A percentile compares a stretch with the other conserved stretches of the same genome.
phyloP scores from a whole-genome alignment of 75 land plant species.

The Azolla pinnata region DNA sequence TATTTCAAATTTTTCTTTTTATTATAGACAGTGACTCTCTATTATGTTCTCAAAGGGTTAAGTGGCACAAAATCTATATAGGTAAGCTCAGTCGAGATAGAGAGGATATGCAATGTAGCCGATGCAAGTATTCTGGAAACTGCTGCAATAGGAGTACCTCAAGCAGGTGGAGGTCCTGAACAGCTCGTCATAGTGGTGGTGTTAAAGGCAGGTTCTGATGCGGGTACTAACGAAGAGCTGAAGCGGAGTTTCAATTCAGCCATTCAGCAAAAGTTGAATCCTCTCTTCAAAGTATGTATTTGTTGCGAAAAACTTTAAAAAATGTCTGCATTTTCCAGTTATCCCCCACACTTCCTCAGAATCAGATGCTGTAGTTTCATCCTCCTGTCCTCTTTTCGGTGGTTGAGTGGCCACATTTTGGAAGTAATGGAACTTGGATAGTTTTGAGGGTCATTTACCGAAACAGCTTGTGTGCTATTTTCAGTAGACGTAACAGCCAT shows the following conservation, averaged over 20 bases:
- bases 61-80: too few species aligned
- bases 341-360: too few species aligned
- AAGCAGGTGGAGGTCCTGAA: slow-evolving; percentile 81
- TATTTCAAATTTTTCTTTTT: background rate
- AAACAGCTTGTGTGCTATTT: too few species aligned
- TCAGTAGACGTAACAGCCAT: too few species aligned
- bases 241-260: slow-evolving; percentile 50
- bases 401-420: too few species aligned
- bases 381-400: background rate
- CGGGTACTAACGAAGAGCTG: slow-evolving; percentile 25
- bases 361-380: too few species aligned
- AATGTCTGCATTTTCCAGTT: background rate
- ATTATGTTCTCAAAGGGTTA: slow-evolving; percentile 1
- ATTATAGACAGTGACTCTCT: slow-evolving; percentile 8
- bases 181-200: slow-evolving; percentile 60
- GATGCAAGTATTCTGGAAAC: slow-evolving; percentile 67
- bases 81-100: slow-evolving; percentile 96
- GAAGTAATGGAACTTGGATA: too few species aligned
- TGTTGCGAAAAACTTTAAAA: background rate
- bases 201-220: slow-evolving; percentile 31
- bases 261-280: slow-evolving; percentile 75
- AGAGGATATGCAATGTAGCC: slow-evolving; percentile 70
- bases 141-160: slow-evolving; percentile 88
- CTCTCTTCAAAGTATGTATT: slow-evolving; percentile 65
- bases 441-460: too few species aligned